These are phyloP conservation scores for Cystobasidium sp. DNA, from an alignment of 1,284 basidiomycete species.

Conservation along the genomic window DNA sequence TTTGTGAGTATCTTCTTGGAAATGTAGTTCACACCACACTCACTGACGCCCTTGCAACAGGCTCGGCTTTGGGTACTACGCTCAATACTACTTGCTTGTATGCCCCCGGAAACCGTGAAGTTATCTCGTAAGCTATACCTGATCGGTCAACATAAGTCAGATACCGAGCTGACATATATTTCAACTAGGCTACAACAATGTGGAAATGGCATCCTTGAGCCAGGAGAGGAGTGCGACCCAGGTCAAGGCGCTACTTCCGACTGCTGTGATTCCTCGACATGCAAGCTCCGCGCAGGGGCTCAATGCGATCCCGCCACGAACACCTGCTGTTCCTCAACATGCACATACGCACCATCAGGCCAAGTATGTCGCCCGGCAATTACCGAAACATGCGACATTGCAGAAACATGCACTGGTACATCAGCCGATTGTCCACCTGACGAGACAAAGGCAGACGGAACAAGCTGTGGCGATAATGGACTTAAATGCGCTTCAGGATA, in stretches of 20 bases:
- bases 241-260: constrained; percentile 67
- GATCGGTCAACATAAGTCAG: not conserved
- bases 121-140: constrained; percentile 46
- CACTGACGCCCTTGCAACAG: not conserved
- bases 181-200: constrained; percentile 59
- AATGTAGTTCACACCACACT: not conserved
- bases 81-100: constrained; percentile 57
- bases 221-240: constrained; percentile 85
- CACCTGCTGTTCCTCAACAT: constrained; percentile 74
- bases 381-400: constrained; percentile 72
- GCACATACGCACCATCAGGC: constrained; percentile 68
- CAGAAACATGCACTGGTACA: constrained; percentile 79
- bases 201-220: constrained; percentile 76
- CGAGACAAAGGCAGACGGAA: constrained; percentile 69
- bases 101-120: constrained; percentile 41
- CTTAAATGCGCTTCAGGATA: constrained; percentile 78
- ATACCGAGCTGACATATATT: not conserved
- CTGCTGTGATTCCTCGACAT: constrained; percentile 79
- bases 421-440: constrained; percentile 76
- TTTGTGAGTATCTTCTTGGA: constrained; percentile 65
- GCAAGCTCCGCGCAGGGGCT: constrained; percentile 73
- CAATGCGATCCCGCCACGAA: constrained; percentile 80
- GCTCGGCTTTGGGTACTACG: constrained; percentile 53
- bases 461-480: constrained; percentile 63
- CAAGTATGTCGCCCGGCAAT: constrained; percentile 72